Conservation (phyloP, 2,329 filamentous ascomycete species). For the Talaromyces islandicus region DNA sequence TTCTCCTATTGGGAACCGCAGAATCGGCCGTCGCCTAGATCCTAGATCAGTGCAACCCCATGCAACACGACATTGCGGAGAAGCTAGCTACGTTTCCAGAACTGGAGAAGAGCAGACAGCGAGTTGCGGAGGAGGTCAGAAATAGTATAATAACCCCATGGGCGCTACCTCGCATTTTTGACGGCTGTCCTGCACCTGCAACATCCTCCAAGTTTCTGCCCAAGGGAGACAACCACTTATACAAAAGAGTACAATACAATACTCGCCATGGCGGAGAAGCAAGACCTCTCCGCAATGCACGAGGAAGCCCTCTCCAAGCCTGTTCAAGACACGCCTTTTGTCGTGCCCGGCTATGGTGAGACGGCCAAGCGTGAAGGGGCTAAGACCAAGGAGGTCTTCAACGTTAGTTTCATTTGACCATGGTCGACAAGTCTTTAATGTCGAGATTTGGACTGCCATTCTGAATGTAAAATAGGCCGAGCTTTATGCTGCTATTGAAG, state of each 20-base stretch:
- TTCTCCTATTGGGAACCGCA: neutral
- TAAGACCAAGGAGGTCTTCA: conserved; percentile 29
- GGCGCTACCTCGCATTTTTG: neutral
- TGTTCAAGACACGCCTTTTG: neutral
- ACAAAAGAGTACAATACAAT: neutral
- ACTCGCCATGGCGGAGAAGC: neutral
- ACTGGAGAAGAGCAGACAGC: neutral
- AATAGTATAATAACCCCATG: neutral
- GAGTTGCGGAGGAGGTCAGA: neutral
- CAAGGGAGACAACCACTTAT: neutral
- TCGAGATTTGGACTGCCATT: conserved; percentile 28
- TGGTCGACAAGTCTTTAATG: conserved; percentile 16
- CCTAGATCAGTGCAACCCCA: neutral
- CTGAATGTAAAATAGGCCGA: conserved; percentile 36
- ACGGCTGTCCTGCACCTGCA: neutral
- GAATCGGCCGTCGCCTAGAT: neutral
- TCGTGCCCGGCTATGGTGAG: neutral
- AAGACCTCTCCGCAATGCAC: neutral
- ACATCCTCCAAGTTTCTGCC: neutral
- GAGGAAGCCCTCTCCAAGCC: neutral
- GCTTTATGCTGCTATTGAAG: conserved; percentile 42
- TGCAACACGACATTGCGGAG: neutral
- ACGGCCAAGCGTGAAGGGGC: conserved; percentile 19
- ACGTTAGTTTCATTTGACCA: neutral
- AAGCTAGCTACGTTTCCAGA: neutral